Evolutionary conservation across 2,329 filamentous ascomycete genomes (phyloP).

Genomic region (Parastagonospora avenae): DNA sequence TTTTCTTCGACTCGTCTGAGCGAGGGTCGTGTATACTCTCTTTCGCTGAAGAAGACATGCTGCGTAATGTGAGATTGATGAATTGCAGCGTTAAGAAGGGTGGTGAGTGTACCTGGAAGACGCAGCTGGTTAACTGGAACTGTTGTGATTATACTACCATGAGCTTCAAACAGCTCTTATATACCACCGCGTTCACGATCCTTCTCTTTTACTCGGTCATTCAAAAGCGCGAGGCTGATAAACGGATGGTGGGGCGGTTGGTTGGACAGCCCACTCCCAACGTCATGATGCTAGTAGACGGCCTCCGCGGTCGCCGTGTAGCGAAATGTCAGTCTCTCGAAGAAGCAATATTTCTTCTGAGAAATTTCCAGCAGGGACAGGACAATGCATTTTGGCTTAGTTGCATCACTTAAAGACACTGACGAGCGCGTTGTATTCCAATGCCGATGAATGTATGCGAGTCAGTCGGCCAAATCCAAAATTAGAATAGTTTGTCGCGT

Average conservation of each 20-base stretch:
- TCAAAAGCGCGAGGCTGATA: neutral
- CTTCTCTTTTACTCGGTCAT: neutral
- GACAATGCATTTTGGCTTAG: neutral
- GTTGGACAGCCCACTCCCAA: neutral
- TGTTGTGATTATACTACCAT: too few species aligned
- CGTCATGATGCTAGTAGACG: neutral
- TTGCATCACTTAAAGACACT: too few species aligned
- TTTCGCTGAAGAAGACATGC: conserved; percentile 11
- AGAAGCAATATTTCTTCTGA: neutral
- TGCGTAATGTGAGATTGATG: neutral
- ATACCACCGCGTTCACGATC: neutral
- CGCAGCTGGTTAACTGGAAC: too few species aligned
- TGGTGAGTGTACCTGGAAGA: neutral
- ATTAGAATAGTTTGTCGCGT: conserved; percentile 14
- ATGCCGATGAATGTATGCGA: too few species aligned
- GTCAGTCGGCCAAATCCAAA: neutral
- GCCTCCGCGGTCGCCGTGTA: too few species aligned
- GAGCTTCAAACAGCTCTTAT: neutral
- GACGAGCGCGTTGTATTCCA: too few species aligned
- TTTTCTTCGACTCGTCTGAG: conserved; percentile 35
- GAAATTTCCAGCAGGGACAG: neutral
- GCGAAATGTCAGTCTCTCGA: neutral
- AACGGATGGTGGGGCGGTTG: neutral
- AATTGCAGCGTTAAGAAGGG: neutral
- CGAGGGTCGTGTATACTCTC: conserved; percentile 31